phyloP scores from a whole-genome alignment of 2,329 filamentous ascomycete species.

The Pseudodiploospora longispora region DNA sequence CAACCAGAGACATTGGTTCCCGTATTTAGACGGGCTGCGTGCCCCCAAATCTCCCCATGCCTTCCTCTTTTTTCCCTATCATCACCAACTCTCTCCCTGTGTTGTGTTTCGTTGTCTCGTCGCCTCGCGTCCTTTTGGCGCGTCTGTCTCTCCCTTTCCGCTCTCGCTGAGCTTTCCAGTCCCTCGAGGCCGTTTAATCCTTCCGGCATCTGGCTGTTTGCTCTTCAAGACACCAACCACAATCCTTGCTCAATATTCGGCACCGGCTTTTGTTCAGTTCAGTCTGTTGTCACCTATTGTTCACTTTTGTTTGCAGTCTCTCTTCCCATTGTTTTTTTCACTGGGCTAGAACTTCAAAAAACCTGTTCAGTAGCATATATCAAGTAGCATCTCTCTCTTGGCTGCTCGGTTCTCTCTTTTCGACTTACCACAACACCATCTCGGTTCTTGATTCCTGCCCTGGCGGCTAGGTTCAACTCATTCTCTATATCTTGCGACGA shows the following conservation, averaged over 20 bases:
- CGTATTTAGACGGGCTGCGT: conserved; percentile 6
- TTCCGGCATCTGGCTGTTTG: conserved; percentile 21
- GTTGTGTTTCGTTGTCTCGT: not conserved
- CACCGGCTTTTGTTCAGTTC: too few species aligned
- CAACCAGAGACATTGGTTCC: not conserved
- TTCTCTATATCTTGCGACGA: not conserved
- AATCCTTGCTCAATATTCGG: too few species aligned
- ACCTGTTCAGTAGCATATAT: too few species aligned
- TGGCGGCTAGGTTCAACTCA: not conserved
- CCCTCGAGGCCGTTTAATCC: conserved; percentile 21
- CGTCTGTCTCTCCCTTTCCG: not conserved
- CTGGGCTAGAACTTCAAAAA: not conserved
- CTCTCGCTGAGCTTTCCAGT: conserved; percentile 3
- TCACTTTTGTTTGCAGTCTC: not conserved
- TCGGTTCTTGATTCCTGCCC: not conserved
- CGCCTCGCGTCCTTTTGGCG: conserved; percentile 2
- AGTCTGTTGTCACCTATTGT: not conserved
- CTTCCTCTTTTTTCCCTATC: not conserved
- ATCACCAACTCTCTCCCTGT: not conserved
- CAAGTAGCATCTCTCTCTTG: too few species aligned
- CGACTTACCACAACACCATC: not conserved
- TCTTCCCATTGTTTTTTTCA: not conserved
- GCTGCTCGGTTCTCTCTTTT: not conserved
- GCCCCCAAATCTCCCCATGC: not conserved
- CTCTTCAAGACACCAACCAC: too few species aligned